Conservation (phyloP, 2,329 filamentous ascomycete genomes). For the Sporothrix pallida region DNA sequence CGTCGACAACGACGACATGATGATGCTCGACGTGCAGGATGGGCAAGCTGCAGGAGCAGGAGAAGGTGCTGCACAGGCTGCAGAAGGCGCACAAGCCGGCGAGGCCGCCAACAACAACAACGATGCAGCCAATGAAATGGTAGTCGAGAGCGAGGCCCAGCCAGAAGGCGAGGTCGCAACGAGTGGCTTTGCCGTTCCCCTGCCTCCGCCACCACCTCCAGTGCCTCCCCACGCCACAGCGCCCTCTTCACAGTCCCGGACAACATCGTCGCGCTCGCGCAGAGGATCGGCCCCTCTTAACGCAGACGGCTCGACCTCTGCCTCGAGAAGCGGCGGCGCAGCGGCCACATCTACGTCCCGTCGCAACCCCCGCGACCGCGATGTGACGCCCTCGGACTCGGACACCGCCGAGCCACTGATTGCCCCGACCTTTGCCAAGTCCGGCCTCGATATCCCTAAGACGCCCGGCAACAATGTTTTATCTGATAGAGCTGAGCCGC, state of each 20-base stretch:
- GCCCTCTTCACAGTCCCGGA: conserved; percentile 7
- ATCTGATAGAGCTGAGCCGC: conserved; percentile 53
- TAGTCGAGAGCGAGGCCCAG: conserved; percentile 65
- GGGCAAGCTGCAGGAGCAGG: neutral
- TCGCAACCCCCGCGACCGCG: conserved; percentile 54
- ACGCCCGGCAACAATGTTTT: conserved; percentile 67
- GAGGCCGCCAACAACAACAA: neutral
- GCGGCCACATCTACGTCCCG: conserved; percentile 1
- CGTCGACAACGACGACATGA: conserved; percentile 54
- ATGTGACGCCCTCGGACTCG: conserved; percentile 73
- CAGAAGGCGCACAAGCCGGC: neutral
- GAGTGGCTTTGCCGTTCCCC: conserved; percentile 65
- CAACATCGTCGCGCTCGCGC: neutral
- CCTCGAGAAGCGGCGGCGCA: neutral
- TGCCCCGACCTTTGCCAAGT: conserved; percentile 66
- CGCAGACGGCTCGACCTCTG: neutral
- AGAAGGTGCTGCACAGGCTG: neutral
- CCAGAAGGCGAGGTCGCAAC: conserved; percentile 80
- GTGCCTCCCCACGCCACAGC: conserved; percentile 35
- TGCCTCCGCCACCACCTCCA: conserved; percentile 67
- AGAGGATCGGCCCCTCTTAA: neutral
- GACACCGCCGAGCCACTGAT: conserved; percentile 73
- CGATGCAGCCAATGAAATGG: conserved; percentile 50
- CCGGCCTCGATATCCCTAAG: conserved; percentile 76
- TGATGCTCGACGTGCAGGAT: conserved; percentile 63